phyloP scores from a whole-genome alignment of 2,329 filamentous ascomycete genomes.

The Aspergillus brasiliensis region DNA sequence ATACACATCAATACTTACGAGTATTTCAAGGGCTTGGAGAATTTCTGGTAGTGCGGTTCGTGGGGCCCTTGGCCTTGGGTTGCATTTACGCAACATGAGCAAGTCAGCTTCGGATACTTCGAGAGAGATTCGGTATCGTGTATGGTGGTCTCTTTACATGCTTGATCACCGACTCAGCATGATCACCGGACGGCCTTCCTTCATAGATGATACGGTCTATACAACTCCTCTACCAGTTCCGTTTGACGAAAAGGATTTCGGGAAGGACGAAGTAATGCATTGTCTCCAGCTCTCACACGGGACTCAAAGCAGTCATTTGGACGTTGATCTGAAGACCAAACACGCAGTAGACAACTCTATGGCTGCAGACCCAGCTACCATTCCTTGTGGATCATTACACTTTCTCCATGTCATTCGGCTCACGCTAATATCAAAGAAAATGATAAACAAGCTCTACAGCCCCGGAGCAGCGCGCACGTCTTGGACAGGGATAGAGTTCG shows the following conservation, averaged over 20 bases:
- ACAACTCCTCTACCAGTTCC: slow-evolving; percentile 46
- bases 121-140: slow-evolving; percentile 47
- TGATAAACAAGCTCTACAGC: slow-evolving; percentile 43
- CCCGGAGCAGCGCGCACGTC: slow-evolving; percentile 38
- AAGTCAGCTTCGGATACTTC: slow-evolving; percentile 40
- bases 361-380: slow-evolving; percentile 18
- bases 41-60: slow-evolving; percentile 44
- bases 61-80: slow-evolving; percentile 43
- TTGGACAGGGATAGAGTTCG: slow-evolving; percentile 43
- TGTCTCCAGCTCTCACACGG: slow-evolving; percentile 31
- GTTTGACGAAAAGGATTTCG: slow-evolving; percentile 45
- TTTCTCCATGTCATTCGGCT: slow-evolving; percentile 44
- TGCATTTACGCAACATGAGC: slow-evolving; percentile 47
- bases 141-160: slow-evolving; percentile 50
- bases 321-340: slow-evolving; percentile 23
- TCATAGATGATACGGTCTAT: slow-evolving; percentile 44
- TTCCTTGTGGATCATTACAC: slow-evolving; percentile 44
- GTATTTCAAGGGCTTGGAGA: slow-evolving; percentile 43
- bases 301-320: slow-evolving; percentile 20
- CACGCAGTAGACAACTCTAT: slow-evolving; percentile 17
- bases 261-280: slow-evolving; percentile 33
- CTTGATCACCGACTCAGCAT: slow-evolving; percentile 46
- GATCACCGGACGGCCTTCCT: slow-evolving; percentile 49
- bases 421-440: slow-evolving; percentile 40
- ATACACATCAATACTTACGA: slow-evolving; percentile 3